These are phyloP conservation scores for Neofusicoccum sp. DNA, from an alignment of 2,329 filamentous ascomycete genomes.

Conservation along the genomic window DNA sequence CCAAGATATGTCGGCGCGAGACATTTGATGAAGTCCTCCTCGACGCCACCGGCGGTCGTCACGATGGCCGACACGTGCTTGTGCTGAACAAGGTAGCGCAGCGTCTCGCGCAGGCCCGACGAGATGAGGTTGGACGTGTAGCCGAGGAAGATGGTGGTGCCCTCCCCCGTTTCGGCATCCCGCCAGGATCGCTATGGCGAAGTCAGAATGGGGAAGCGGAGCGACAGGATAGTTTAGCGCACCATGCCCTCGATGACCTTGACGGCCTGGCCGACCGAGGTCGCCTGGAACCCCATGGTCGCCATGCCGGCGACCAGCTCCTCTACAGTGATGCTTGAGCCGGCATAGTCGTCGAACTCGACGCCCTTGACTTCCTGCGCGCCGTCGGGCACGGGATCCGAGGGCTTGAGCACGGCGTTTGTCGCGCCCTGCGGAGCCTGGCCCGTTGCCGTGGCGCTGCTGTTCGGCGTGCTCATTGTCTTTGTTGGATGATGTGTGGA, in stretches of 20 bases:
- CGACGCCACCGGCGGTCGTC: slow-evolving; percentile 91
- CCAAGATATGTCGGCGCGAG: slow-evolving; percentile 92
- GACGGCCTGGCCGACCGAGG: slow-evolving; percentile 81
- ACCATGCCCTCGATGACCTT: slow-evolving; percentile 97
- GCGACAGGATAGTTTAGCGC: slow-evolving; percentile 30
- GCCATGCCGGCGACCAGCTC: slow-evolving; percentile 82
- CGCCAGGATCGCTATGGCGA: slow-evolving; percentile 69
- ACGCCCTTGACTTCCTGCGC: slow-evolving; percentile 85
- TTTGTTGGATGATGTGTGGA: slow-evolving; percentile 11
- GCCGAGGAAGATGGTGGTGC: slow-evolving; percentile 92
- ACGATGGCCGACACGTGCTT: slow-evolving; percentile 91
- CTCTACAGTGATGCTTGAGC: slow-evolving; percentile 77
- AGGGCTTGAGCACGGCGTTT: slow-evolving; percentile 82
- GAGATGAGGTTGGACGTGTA: slow-evolving; percentile 99
- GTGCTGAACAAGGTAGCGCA: slow-evolving; percentile 92
- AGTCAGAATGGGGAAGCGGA: neutral
- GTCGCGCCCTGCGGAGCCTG: slow-evolving; percentile 54
- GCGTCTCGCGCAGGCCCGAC: slow-evolving; percentile 85
- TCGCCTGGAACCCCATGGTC: slow-evolving; percentile 83
- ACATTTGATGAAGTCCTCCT: slow-evolving; percentile 99
- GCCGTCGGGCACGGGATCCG: slow-evolving; percentile 76
- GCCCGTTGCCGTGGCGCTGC: slow-evolving; percentile 3
- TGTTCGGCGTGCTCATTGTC: slow-evolving; percentile 13
- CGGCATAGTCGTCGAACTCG: slow-evolving; percentile 83
- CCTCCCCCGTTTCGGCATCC: slow-evolving; percentile 75